These are phyloP conservation scores for Lactifluus pinguis DNA, from an alignment of 768 basidiomycete genomes.

Conservation along the genomic window DNA sequence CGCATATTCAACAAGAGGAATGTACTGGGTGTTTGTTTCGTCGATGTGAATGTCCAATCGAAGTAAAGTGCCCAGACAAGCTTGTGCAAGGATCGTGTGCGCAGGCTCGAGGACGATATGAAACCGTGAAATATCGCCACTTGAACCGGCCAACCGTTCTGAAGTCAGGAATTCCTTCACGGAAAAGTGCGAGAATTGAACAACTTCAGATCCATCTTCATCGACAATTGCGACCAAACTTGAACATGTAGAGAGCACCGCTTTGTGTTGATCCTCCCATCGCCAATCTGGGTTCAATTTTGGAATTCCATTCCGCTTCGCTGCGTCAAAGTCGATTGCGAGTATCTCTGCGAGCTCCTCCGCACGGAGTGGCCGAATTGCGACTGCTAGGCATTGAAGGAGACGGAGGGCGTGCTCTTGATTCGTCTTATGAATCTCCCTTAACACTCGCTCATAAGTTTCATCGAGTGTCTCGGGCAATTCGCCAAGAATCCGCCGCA, in stretches of 20 bases:
- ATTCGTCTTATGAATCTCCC: background rate
- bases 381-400: background rate
- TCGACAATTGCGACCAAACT: background rate
- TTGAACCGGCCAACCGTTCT: background rate
- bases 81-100: background rate
- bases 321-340: conserved; percentile 7
- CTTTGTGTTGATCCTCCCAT: background rate
- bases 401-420: background rate
- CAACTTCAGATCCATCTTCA: background rate
- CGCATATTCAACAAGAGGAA: background rate
- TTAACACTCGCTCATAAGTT: background rate
- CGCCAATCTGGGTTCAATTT: background rate
- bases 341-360: background rate
- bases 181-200: conserved; percentile 4
- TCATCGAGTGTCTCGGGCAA: background rate
- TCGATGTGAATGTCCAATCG: background rate
- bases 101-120: background rate
- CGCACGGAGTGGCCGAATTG: background rate
- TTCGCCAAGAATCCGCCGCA: background rate
- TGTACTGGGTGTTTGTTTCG: background rate
- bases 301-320: background rate
- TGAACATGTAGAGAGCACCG: conserved; percentile 3
- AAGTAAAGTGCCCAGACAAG: conserved; percentile 1
- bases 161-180: conserved; percentile 8
- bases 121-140: background rate